Base-by-base conservation (phyloP, 768 basidiomycete genomes). In the Leccinum ochraceum region DNA sequence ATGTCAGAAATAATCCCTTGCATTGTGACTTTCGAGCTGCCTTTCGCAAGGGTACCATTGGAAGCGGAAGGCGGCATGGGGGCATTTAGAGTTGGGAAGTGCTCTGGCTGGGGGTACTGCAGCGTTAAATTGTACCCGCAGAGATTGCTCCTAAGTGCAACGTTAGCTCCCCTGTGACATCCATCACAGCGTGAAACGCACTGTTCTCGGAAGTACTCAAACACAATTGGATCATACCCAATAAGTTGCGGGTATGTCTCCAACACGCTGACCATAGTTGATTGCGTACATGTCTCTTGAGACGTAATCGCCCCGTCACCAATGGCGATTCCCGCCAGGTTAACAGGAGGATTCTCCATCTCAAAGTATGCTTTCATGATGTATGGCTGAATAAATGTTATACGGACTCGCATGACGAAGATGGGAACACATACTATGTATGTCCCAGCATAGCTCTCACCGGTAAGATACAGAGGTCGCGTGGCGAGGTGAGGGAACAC, bases 181-280 rank as follows among this genome's bases (percentile, higher is more conserved):
- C 48, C 44, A 24, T 6, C 26, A 17, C 22, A 6, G 4, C 7
- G 7, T 52, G 53, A 10, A n/a, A 75, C 86, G 58, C 62, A 88
- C 88, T 88, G 86, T 64, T 83, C 78, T 65, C 80, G 78, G 74
- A 90, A 90, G 66, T 87, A 87, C 60, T 84, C 78, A 69, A 82
- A 88, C 1, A 88, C 86, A 7, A 80, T 79, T n/a, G 76, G 74
- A 64, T 90, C 84, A 65, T 90, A 91, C 39, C 83, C 86, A 53
- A 91, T 88, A 44, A 90, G 72, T 67, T 90, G 89, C 6, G 89
- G 89, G 69, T 86, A 88, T 7, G 89, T 90, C 71, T 87, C 83
- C n/a, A 90, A 71, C 32, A 87, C 76, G 55, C 79, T 64, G 60
- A 89, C 81, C 26, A 85, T 80, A n/a, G 89, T 22, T 22, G 22